Evolutionary conservation across 805 yeast genomes (phyloP).

Genomic region (Saccharomyces mikatae): DNA sequence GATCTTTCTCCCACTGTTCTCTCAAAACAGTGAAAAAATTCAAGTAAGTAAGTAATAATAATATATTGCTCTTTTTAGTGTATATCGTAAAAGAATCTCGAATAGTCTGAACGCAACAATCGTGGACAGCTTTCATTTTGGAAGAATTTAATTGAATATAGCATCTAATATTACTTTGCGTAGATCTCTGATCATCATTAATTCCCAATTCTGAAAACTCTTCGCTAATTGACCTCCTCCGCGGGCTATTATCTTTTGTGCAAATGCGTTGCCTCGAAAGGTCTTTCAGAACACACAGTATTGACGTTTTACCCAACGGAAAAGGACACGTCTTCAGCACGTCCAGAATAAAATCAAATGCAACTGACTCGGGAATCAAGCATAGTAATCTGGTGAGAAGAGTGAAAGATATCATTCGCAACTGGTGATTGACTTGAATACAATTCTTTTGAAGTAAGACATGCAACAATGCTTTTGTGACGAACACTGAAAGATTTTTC

Average conservation of each 20-base stretch:
- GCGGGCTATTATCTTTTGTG: neutral
- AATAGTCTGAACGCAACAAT: constrained; percentile 11
- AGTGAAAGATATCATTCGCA: constrained; percentile 44
- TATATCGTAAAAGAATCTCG: constrained; percentile 18
- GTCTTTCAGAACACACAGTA: constrained; percentile 64
- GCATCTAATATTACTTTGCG: neutral
- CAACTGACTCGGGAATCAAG: constrained; percentile 43
- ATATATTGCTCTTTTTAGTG: constrained; percentile 11
- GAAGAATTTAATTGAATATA: neutral
- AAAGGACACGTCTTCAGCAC: constrained; percentile 60
- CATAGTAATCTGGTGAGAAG: constrained; percentile 58
- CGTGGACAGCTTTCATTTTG: constrained; percentile 2
- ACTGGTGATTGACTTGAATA: constrained; percentile 31
- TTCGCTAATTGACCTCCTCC: neutral
- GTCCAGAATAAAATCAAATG: constrained; percentile 56
- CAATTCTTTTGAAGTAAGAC: constrained; percentile 34
- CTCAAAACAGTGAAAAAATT: constrained; percentile 42
- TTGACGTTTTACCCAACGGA: constrained; percentile 48
- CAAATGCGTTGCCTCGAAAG: constrained; percentile 37
- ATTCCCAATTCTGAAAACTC: constrained; percentile 1
- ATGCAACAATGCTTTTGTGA: constrained; percentile 36
- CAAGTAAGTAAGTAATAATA: constrained; percentile 42
- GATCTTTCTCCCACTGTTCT: constrained; percentile 25
- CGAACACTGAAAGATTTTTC: constrained; percentile 25
- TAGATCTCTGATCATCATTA: neutral